A percentile compares a stretch with the other conserved stretches of the same genome.
phyloP scores from a whole-genome alignment of 1,284 basidiomycete genomes.

The Marasmius tenuissimus region DNA sequence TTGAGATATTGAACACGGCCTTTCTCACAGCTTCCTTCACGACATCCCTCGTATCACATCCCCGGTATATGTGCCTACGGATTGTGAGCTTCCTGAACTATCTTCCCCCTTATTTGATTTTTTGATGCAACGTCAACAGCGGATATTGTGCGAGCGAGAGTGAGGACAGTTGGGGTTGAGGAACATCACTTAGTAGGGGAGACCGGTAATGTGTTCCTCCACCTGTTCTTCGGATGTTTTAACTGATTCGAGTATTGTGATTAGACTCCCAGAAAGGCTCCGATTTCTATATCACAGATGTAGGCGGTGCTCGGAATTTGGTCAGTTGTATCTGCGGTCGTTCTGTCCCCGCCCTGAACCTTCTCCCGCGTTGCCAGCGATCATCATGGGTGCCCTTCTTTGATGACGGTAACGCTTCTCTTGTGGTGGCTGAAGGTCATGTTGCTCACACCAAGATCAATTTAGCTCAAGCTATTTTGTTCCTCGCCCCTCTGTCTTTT shows the following conservation, averaged over 20 bases:
- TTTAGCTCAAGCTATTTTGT: constrained; percentile 48
- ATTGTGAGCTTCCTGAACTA: constrained; percentile 37
- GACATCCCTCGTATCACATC: constrained; percentile 60
- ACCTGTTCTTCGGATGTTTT: constrained; percentile 5
- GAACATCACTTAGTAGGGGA: constrained; percentile 64
- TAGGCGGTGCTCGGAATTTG: constrained; percentile 60
- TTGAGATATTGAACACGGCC: neutral
- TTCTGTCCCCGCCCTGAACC: neutral
- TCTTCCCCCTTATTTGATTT: neutral
- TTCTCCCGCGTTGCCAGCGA: constrained; percentile 33
- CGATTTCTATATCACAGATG: constrained; percentile 70
- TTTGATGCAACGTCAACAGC: constrained; percentile 25
- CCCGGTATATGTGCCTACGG: constrained; percentile 53
- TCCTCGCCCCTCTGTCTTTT: constrained; percentile 46
- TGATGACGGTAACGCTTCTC: constrained; percentile 45
- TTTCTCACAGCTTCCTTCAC: constrained; percentile 54
- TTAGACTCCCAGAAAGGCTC: constrained; percentile 31
- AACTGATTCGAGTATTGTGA: constrained; percentile 20
- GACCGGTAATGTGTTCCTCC: constrained; percentile 33
- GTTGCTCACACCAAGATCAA: neutral
- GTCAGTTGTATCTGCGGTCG: constrained; percentile 29
- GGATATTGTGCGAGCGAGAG: constrained; percentile 65
- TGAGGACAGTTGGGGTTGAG: constrained; percentile 68
- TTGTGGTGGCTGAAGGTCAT: neutral
- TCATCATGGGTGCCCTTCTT: constrained; percentile 68